A percentile compares a stretch with the other conserved stretches of the same genome.
Evolutionary conservation across 2,329 filamentous ascomycete genomes (phyloP).

Genomic region (Sarocladium oryzae): DNA sequence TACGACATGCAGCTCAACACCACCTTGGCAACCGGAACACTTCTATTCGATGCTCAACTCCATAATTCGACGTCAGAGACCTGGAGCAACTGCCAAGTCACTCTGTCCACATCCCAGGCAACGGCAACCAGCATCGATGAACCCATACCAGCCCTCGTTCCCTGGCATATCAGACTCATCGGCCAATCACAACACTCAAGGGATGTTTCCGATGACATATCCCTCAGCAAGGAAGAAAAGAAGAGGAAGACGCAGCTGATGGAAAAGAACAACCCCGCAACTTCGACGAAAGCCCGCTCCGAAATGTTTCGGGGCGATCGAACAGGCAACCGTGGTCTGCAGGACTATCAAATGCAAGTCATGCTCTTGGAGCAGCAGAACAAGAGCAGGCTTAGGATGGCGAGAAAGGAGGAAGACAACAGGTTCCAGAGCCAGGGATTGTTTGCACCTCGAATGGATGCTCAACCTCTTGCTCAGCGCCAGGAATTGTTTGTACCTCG

Average conservation of each 20-base stretch:
- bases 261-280: background rate
- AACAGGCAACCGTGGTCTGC: slow-evolving; percentile 36
- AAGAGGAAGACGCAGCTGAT: slow-evolving; percentile 21
- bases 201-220: slow-evolving; percentile 30
- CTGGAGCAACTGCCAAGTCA: slow-evolving; percentile 54
- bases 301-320: background rate
- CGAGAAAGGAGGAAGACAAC: background rate
- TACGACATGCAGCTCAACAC: slow-evolving; percentile 59
- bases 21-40: slow-evolving; percentile 40
- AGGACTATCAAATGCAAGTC: slow-evolving; percentile 85
- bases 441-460: too few relatives aligned
- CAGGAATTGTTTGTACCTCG: too few relatives aligned
- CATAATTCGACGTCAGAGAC: slow-evolving; percentile 57
- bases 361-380: slow-evolving; percentile 85
- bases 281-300: background rate
- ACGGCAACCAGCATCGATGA: slow-evolving; percentile 50
- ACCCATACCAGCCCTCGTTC: slow-evolving; percentile 43
- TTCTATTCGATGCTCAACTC: slow-evolving; percentile 58
- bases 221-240: slow-evolving; percentile 33
- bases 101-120: slow-evolving; percentile 57
- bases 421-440: too few relatives aligned
- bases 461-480: too few relatives aligned
- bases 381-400: slow-evolving; percentile 77
- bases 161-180: slow-evolving; percentile 44
- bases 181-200: slow-evolving; percentile 29